Evolutionary conservation across 2,329 filamentous ascomycete species (phyloP).

Genomic region (Colletotrichum graminicola): DNA sequence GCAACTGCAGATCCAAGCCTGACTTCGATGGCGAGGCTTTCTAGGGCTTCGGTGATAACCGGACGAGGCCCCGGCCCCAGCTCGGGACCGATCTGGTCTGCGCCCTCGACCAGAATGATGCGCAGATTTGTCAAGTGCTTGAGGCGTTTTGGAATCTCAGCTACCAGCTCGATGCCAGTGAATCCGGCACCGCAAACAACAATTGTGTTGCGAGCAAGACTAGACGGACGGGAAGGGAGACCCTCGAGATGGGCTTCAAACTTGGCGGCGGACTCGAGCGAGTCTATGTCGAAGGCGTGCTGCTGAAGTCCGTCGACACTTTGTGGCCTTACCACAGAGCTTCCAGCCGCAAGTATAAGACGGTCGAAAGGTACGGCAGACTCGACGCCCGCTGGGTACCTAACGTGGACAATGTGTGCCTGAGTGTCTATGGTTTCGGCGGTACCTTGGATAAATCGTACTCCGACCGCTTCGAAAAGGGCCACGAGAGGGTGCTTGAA

Average conservation of each 20-base stretch:
- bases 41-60: constrained; percentile 49
- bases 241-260: constrained; percentile 49
- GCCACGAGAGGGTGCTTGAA: constrained; percentile 45
- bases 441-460: constrained; percentile 47
- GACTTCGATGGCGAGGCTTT: constrained; percentile 47
- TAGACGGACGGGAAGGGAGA: constrained; percentile 45
- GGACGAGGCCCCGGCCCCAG: constrained; percentile 52
- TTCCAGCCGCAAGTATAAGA: constrained; percentile 54
- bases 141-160: constrained; percentile 50
- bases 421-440: constrained; percentile 44
- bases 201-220: constrained; percentile 49
- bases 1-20: constrained; percentile 48
- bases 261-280: constrained; percentile 45
- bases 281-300: constrained; percentile 53
- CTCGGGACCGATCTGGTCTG: constrained; percentile 48
- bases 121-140: constrained; percentile 40
- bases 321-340: constrained; percentile 47
- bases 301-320: constrained; percentile 49
- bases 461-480: constrained; percentile 47
- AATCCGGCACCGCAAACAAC: constrained; percentile 53
- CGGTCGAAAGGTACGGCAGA: constrained; percentile 48
- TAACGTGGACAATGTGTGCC: constrained; percentile 41
- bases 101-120: constrained; percentile 49
- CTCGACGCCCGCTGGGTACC: constrained; percentile 15
- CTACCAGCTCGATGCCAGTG: constrained; percentile 51